Percentiles rank a stretch among this genome's conserved stretches.
Conservation (phyloP, 768 basidiomycete species). For the Collybiopsis luxurians region DNA sequence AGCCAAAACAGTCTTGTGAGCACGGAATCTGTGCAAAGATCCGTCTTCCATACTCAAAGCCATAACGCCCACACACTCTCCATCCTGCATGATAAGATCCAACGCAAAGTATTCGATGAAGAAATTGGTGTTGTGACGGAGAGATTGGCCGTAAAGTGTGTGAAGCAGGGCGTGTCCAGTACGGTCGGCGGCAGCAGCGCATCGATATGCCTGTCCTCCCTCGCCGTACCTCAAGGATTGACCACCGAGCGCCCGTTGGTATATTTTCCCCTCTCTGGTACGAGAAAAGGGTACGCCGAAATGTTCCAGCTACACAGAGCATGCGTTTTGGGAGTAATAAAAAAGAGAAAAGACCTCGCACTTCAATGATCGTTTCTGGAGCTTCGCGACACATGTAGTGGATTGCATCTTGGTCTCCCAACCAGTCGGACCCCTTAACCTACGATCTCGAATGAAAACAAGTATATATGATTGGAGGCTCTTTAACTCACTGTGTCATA, state of each 20-base stretch:
- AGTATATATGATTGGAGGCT: neutral
- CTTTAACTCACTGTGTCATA: slow-evolving; percentile 75
- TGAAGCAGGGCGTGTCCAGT: slow-evolving; percentile 98
- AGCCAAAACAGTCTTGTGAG: slow-evolving; percentile 97
- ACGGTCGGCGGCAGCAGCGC: slow-evolving; percentile 97
- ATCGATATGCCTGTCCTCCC: slow-evolving; percentile 98
- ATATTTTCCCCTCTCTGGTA: slow-evolving; percentile 98
- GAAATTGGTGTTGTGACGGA: slow-evolving; percentile 99
- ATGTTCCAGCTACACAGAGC: slow-evolving; percentile 80
- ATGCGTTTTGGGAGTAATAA: neutral
- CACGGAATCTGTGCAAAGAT: slow-evolving; percentile 95
- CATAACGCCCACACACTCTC: slow-evolving; percentile 98
- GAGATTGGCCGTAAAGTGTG: slow-evolving; percentile 98
- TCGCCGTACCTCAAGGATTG: slow-evolving; percentile 96
- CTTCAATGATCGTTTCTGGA: slow-evolving; percentile 90
- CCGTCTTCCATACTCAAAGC: slow-evolving; percentile 99
- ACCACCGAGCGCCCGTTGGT: slow-evolving; percentile 98
- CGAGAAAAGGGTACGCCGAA: slow-evolving; percentile 98
- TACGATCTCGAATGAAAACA: slow-evolving; percentile 25
- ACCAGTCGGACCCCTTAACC: slow-evolving; percentile 99
- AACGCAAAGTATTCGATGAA: slow-evolving; percentile 99
- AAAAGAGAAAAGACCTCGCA: slow-evolving; percentile 21
- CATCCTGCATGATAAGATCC: slow-evolving; percentile 97
- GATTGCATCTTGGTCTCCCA: slow-evolving; percentile 99
- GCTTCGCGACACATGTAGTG: slow-evolving; percentile 99